phyloP scores from a whole-genome alignment of 495 filamentous ascomycete species.

The Emericellopsis terricola region DNA sequence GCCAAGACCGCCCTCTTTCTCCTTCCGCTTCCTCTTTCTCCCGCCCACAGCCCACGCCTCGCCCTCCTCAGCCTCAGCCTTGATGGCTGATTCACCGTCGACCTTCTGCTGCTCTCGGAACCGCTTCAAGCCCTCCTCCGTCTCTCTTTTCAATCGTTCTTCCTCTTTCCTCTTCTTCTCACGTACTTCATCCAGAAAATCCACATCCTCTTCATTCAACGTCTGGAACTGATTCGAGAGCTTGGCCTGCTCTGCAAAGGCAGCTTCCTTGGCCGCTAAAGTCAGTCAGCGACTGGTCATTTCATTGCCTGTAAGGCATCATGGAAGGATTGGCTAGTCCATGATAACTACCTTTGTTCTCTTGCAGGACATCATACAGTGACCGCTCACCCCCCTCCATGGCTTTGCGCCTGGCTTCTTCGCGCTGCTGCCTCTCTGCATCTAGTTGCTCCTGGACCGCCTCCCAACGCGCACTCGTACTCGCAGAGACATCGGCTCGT shows the following conservation, averaged over 20 bases:
- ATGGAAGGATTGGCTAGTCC: no score
- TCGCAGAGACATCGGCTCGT: slow-evolving; percentile 37
- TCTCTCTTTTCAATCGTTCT: slow-evolving; percentile 53
- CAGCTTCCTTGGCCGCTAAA: slow-evolving; percentile 82
- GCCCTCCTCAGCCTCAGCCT: slow-evolving; percentile 6
- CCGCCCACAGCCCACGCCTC: slow-evolving; percentile 3
- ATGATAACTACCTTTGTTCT: slow-evolving; percentile 87
- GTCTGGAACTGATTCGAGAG: slow-evolving; percentile 89
- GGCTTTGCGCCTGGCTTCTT: slow-evolving; percentile 30
- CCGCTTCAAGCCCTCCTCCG: slow-evolving; percentile 46
- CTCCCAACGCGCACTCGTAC: slow-evolving; percentile 41
- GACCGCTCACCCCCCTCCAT: slow-evolving; percentile 44
- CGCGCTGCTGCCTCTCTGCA: slow-evolving; percentile 29
- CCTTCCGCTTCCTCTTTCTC: slow-evolving; percentile 10
- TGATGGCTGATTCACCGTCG: slow-evolving; percentile 10
- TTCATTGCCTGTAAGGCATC: no score
- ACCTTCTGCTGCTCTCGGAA: slow-evolving; percentile 53
- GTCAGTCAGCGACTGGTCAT: not conserved
- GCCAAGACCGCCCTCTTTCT: slow-evolving; percentile 18
- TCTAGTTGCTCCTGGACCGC: slow-evolving; percentile 64
- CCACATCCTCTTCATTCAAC: slow-evolving; percentile 85
- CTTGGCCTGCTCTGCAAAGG: slow-evolving; percentile 76
- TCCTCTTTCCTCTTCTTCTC: slow-evolving; percentile 55
- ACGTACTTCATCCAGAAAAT: slow-evolving; percentile 68
- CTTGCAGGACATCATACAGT: slow-evolving; percentile 74